Evolutionary conservation across 352 stramenopile species (phyloP).

Genomic region (Phytophthora meadii): DNA sequence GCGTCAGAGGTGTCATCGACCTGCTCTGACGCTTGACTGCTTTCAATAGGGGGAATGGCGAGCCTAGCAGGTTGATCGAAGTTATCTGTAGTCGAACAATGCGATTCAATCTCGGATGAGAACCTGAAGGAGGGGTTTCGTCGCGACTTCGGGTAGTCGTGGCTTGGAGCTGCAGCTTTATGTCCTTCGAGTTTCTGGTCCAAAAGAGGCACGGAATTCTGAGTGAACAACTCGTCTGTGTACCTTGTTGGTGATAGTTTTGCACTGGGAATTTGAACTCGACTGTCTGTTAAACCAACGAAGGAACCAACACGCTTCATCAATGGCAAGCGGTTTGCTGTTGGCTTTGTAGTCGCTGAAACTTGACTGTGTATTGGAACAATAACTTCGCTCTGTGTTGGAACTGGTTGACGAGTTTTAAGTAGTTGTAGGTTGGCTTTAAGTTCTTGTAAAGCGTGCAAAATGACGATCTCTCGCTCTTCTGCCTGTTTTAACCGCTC

Average conservation of each 20-base stretch:
- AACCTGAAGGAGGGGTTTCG: slow-evolving; percentile 10
- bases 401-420: background rate
- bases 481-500: slow-evolving; percentile 26
- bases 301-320: slow-evolving; percentile 30
- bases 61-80: too few relatives aligned
- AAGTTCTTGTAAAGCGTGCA: slow-evolving; percentile 25
- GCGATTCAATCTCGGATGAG: slow-evolving; percentile 20
- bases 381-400: slow-evolving; percentile 1
- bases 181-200: background rate
- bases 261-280: background rate
- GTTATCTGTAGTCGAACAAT: slow-evolving; percentile 2
- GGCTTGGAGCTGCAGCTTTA: too few relatives aligned
- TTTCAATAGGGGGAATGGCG: too few relatives aligned
- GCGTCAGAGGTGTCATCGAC: background rate
- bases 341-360: background rate
- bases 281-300: slow-evolving; percentile 14
- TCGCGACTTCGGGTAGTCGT: too few relatives aligned
- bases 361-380: slow-evolving; percentile 8
- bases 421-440: slow-evolving; percentile 24
- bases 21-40: too few relatives aligned
- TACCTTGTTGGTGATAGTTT: slow-evolving; percentile 37
- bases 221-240: slow-evolving; percentile 33
- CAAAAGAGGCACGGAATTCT: background rate
- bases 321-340: slow-evolving; percentile 4
- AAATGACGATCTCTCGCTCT: slow-evolving; percentile 29